Evolutionary conservation across 2,329 filamentous ascomycete genomes (phyloP).

Genomic region (Nemania sp.): DNA sequence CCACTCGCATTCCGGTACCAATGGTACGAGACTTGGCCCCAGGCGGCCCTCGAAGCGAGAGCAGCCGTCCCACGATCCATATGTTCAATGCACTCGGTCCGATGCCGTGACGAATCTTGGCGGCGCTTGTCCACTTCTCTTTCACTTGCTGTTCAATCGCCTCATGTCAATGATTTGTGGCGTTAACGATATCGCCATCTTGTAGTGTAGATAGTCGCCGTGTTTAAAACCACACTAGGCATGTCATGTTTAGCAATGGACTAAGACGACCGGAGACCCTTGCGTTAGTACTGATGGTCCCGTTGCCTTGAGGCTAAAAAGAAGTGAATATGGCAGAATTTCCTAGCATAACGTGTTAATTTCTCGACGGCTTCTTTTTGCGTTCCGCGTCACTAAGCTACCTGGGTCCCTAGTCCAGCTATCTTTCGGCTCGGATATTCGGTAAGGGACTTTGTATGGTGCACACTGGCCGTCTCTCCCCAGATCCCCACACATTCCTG

Average conservation of each 20-base stretch:
- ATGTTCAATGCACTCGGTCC: slow-evolving; percentile 16
- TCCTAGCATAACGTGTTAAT: slow-evolving; percentile 15
- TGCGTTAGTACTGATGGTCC: slow-evolving; percentile 16
- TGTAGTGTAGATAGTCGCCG: slow-evolving; percentile 13
- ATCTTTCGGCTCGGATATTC: slow-evolving; percentile 16
- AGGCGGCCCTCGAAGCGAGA: slow-evolving; percentile 39
- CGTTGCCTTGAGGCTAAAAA: slow-evolving; percentile 28
- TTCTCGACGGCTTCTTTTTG: slow-evolving; percentile 19
- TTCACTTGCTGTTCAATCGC: slow-evolving; percentile 4
- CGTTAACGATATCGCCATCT: slow-evolving; percentile 20
- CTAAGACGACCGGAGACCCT: slow-evolving; percentile 4
- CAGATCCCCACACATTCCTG: slow-evolving; percentile 21
- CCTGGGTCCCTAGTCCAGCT: neutral
- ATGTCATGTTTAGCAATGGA: slow-evolving; percentile 15
- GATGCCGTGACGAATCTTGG: slow-evolving; percentile 19
- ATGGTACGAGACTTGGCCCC: slow-evolving; percentile 44
- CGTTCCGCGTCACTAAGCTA: slow-evolving; percentile 15
- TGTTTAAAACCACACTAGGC: neutral
- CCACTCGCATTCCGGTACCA: slow-evolving; percentile 43
- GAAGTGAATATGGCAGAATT: slow-evolving; percentile 16
- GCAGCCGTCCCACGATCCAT: slow-evolving; percentile 41
- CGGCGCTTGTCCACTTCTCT: slow-evolving; percentile 12
- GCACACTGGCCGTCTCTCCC: slow-evolving; percentile 2
- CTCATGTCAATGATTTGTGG: slow-evolving; percentile 11
- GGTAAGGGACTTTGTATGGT: slow-evolving; percentile 12